Conservation (phyloP, 163 green algal species). For the Trebouxia gelatinosa region DNA sequence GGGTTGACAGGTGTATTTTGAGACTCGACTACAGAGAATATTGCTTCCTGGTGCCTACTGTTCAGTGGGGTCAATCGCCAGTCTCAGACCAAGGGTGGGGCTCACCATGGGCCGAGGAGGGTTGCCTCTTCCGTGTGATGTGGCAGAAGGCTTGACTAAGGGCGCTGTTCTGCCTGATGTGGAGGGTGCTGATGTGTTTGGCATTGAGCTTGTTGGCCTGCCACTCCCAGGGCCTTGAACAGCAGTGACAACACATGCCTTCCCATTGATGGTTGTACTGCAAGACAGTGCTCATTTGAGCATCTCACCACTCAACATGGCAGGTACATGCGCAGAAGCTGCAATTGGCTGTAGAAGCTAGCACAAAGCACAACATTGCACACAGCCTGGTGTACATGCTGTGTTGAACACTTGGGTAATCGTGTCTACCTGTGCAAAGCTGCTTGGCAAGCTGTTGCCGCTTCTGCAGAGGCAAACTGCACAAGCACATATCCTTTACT, state of each 20-base stretch:
- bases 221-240: constrained; percentile 18
- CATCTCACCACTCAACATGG: neutral
- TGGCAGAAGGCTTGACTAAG: neutral
- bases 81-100: no score
- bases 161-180: constrained; percentile 35
- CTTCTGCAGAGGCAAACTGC: constrained; percentile 62
- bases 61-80: no score
- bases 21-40: no score
- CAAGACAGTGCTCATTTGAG: constrained; percentile 4
- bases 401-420: neutral
- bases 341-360: neutral
- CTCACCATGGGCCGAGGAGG: neutral
- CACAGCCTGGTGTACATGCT: neutral
- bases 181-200: neutral
- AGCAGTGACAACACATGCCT: constrained; percentile 43
- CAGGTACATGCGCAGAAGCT: neutral
- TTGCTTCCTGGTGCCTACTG: no score
- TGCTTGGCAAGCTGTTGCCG: constrained; percentile 65
- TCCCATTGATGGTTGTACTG: constrained; percentile 54
- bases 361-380: neutral
- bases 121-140: constrained; percentile 19
- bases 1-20: no score
- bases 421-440: constrained; percentile 57
- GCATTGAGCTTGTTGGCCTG: neutral
- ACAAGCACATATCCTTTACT: constrained; percentile 74